Evolutionary conservation across 164 flowering plant species (phyloP), one percentile per base, ranked within the genome.

Genomic region (Annona cherimola): DNA sequence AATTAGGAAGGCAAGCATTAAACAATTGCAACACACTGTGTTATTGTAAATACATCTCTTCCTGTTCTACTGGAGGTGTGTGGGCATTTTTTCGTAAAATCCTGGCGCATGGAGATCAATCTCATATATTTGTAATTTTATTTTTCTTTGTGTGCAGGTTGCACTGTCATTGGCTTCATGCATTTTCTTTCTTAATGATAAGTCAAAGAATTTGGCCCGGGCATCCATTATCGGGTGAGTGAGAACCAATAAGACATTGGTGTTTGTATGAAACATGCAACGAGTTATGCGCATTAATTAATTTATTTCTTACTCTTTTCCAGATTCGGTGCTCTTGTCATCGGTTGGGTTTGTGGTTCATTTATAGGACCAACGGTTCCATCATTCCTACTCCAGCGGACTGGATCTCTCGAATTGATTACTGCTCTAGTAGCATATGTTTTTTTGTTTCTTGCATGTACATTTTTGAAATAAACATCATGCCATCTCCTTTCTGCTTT

Each of bases 101-200:
- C 14, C 14, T 16, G 14, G 57, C 14, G 14, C 9, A 7, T 50
- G 57, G 57, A 8, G 2, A 5, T 50, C 14, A 50, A 50, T 50
- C 14, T 2, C 57, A 35, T 12, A 35, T 26, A 19, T 61, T 20
- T 61, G 18, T n/a, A 61, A 61, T 3, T 61, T n/a, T 35, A 2
- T n/a, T 41, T 61, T 57, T 14, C 54, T 41, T 70, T 61, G 14
- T 61, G 18, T 80, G 75, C 84, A 90, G 98, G 99, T 91, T 55
- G 98, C 98, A 26, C 73, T 92, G 18, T 94, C 99, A 45, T 77
- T 94, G 75, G 90, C 84, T 39, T 91, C 97, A 71, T 94, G 95
- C 88, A 85, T 94, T 70, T 94, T 89, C 89, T 94, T 94, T 83
- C 89, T 94, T 35, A 89, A 94, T 71, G 96, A 92, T 78, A 94